Evolutionary conservation across 441 rosid genomes (phyloP), one percentile per base, ranked within the genome.

Genomic region (Populus hybrid): DNA sequence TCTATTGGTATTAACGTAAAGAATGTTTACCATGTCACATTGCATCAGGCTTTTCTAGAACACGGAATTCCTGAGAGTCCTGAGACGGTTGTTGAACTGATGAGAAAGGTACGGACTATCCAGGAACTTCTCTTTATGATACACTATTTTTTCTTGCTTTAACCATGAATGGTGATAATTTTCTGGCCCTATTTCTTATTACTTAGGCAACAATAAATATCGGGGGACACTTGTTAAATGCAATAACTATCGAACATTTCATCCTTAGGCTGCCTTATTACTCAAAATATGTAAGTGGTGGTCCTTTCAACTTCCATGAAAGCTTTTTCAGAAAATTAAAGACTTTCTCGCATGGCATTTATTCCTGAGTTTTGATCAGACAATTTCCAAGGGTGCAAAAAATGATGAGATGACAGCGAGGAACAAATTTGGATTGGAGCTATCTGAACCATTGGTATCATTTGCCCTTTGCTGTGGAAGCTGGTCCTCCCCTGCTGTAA

Each of bases 401-500:
- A 90, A 86, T 23, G 91, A 85, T 36, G 95, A 88, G 73, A 82
- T 86, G 90, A 85, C 84, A 70, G 95, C 82, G 3, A 85, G 97
- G 76, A 87, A 86, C 79, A 81, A 69, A 70, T 92, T 87, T 35
- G 97, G 94, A 9, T 81, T 92, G 91, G 95, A 93, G 82, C 83
- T 88, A 67, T 92, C 97, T n/a, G 94, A 95, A 87, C 97, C 95
- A 3, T 80, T 90, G 83, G 95, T 93, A 71, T 90, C 97, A 75
- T 93, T 95, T 78, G 93, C 92, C 54, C 94, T 92, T 64, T 87
- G 95, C 32, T 95, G 98, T 77, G 97, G 98, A 83, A 95, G 98
- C 87, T 89, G 97, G 98, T 93, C 98, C 82, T 95, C 98, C 66
- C 99, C 99, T 63, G 93, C 99, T 71, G 98, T 95, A 91, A 90